Evolutionary conservation across 306 rosid species (phyloP), one percentile per base, ranked within the genome.

Genomic region (Heteromeles arbutifolia): DNA sequence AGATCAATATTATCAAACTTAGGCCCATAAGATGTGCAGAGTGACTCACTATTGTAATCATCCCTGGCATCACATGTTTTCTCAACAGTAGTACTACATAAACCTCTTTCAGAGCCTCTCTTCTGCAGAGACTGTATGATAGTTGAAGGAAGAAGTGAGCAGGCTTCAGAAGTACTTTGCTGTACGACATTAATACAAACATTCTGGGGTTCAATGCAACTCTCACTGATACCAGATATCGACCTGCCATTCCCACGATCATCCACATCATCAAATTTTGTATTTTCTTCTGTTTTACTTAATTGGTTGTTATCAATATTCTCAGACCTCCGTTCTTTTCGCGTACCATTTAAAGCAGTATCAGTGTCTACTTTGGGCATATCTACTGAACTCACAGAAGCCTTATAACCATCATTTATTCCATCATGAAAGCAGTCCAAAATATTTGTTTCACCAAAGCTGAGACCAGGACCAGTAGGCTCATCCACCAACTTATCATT

Each of bases 121-220:
- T 79, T 81, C 48, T 56, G 76, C 61, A 65, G 82, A 34, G 85
- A 76, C 72, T 83, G 80, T 54, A 78, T 37, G 67, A 59, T 52
- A 50, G 68, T 29, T 41, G 83, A 84, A 79, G 83, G 72, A 68
- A 57, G 39, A 75, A 65, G 77, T 1, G 82, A 84, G 78, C 58
- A 78, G 61, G 80, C 82, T 73, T 82, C 84, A 56, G 81, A 80
- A 72, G 72, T 80, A 59, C 70, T 71, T 62, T 77, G 86, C 77
- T 76, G 83, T 37, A 81, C 53, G 43, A 56, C 54, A 79, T 70
- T 56, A 65, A 70, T 26, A 78, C 69, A 76, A 71, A 74, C 68
- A 59, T 81, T 78, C 74, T 78, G 52, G 63, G 69, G 48, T 78
- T 67, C 83, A 62, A 75, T 37, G 70, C 53, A 75, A 57, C 29